A percentile compares a stretch with the other conserved stretches of the same genome.
Conservation (phyloP, 345 rosid species). For the Schrenkiella parvula region DNA sequence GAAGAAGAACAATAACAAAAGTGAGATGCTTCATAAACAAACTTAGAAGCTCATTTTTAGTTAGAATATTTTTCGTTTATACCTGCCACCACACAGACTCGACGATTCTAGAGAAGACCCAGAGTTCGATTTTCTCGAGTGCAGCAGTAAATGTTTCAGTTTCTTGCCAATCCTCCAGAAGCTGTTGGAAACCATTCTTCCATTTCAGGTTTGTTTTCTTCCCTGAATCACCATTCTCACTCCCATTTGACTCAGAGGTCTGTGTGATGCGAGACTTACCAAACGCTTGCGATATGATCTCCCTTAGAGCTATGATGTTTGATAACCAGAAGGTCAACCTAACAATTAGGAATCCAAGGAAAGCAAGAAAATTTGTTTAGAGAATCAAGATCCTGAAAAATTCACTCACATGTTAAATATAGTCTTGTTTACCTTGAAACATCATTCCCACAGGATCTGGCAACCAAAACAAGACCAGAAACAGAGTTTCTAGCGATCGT, state of each 20-base stretch:
- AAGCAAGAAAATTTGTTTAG: constrained; percentile 4
- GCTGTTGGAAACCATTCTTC: constrained; percentile 45
- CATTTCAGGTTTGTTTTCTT: constrained; percentile 26
- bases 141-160: constrained; percentile 72
- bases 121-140: constrained; percentile 76
- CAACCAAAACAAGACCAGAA: constrained; percentile 82
- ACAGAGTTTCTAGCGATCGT: constrained; percentile 73
- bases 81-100: constrained; percentile 99
- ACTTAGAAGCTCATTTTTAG: background rate
- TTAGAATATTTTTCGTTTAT: background rate
- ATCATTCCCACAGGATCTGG: constrained; percentile 88
- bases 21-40: constrained; percentile 10
- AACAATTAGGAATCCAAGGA: constrained; percentile 10
- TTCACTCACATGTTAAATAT: background rate
- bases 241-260: constrained; percentile 45
- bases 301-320: constrained; percentile 72
- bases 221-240: background rate
- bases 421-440: constrained; percentile 59
- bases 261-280: constrained; percentile 48
- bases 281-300: constrained; percentile 73
- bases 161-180: constrained; percentile 87
- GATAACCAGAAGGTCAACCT: constrained; percentile 98
- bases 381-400: constrained; percentile 4
- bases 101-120: constrained; percentile 88
- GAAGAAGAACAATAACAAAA: background rate